These are phyloP conservation scores for Pleurotus eryngii DNA, from an alignment of 768 basidiomycete species.

Conservation along the genomic window DNA sequence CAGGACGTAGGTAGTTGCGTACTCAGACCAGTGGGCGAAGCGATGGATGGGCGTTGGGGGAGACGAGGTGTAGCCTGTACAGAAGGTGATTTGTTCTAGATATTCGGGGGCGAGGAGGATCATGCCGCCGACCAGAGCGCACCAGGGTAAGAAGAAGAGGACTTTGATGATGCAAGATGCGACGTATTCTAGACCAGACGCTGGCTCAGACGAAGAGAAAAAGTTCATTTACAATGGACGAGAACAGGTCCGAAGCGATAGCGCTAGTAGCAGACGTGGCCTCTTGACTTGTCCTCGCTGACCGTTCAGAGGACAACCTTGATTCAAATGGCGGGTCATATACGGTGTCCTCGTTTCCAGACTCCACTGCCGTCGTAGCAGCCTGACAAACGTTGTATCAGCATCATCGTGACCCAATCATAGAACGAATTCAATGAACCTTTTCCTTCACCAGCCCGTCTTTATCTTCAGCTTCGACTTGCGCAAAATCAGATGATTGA, in stretches of 20 bases:
- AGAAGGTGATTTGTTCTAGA: constrained; percentile 35
- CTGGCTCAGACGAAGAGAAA: constrained; percentile 6
- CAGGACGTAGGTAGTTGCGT: constrained; percentile 32
- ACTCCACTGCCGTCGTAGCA: no score
- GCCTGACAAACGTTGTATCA: no score
- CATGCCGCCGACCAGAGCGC: constrained; percentile 37
- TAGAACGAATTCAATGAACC: no score
- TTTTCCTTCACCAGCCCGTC: no score
- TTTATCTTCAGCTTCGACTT: no score
- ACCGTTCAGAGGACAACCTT: no score
- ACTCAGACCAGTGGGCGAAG: constrained; percentile 39
- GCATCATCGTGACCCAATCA: no score
- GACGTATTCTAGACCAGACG: constrained; percentile 8
- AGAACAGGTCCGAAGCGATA: neutral
- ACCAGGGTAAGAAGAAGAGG: constrained; percentile 42
- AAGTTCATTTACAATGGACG: neutral
- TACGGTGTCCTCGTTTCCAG: no score
- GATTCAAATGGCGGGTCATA: no score
- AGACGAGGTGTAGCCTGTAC: constrained; percentile 24
- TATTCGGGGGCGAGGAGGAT: constrained; percentile 35
- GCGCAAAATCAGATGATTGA: neutral
- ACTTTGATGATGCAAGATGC: constrained; percentile 19
- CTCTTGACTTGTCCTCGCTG: neutral
- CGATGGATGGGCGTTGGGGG: constrained; percentile 31
- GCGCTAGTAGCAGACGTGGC: neutral